Evolutionary conservation across 345 rosid species (phyloP), one percentile per base, ranked within the genome.

Genomic region (Linum lewisii): DNA sequence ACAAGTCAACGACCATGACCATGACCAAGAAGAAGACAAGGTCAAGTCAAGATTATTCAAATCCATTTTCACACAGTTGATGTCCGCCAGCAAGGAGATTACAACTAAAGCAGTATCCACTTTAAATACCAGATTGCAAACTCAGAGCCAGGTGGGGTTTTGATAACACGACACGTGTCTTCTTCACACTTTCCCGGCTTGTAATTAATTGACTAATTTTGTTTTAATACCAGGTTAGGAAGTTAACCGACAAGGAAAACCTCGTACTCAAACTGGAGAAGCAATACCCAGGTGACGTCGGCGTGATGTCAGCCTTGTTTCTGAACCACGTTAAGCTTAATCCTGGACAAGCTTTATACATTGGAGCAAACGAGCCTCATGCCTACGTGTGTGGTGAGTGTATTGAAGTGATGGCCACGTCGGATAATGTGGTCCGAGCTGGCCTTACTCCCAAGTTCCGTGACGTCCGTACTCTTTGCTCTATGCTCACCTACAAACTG

Each of bases 401-500:
- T 69, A 51, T 90, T 23, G 99, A 94, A 59, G 86, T 95, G 84
- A 94, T 94, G 99, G 99, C 99, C 15, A 85, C 99, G 45, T 94
- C 99, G 22, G 97, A 94, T 81, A 94, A 90, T 59, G 99, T 90
- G 58, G 99, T 94, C 49, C 84, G 99, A 42, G 99, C 99, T 69
- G 99, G 99, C 61, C 93, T 94, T 63, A 94, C 99, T 61, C 85
- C 96, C 58, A 94, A 94, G 73, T 78, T 75, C 63, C 79, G 88
- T 60, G 99, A 94, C 63, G 69, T 85, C 55, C 82, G 77, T 64
- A 82, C 97, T 29, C 93, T 90, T 22, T 90, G 95, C 63, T 87
- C 99, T 60, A 94, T 94, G 99, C 96, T 94, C 49, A 76, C 99
- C 4, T 90, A 94, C 74, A 90, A 82, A 67, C 96, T 77, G 88